Base-by-base conservation (phyloP, 495 filamentous ascomycete species). In the Poronia punctata region DNA sequence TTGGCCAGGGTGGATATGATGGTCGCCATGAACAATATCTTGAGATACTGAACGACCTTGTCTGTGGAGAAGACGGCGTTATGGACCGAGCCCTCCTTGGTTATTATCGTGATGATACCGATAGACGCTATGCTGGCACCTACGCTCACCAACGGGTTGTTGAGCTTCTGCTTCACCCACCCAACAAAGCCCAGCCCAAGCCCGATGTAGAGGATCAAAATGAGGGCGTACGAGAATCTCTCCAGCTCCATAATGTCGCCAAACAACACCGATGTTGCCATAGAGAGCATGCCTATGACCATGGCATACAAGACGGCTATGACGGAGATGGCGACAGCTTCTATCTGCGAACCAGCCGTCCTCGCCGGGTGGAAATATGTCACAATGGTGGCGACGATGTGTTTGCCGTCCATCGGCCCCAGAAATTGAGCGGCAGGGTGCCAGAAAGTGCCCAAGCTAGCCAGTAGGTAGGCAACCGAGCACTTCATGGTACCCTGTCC, bases 291-390 rank as follows among this genome's bases (percentile, higher is more conserved):
- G 3, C 81, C 87, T 24, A 98, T 64, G 41, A 86, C 72, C 30
- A 82, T 78, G 11, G 87, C 85, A 57, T 96, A 98, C 29, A 78
- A 61, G 43, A 95, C 86, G 1, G 89, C 90, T 16, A 82, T 65
- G 35, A 84, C 59, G 3, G 89, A 88, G 45, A 89, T 84, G n/a
- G 94, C 56, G 18, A 83, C 79, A 5, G 90, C 90, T 56, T 95
- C 84, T 41, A 80, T 78, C 88, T 95, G 95, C 59, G 86, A 88
- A 4, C 92, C 92, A 30, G 82, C 78, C 14, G 86, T 82, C 43
- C 92, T 72, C 9, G 89, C 87, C n/a, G 92, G 90, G 60, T 98
- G 89, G 62, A 97, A 98, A 52, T 96, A 98, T 7, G 95, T 89
- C 14, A 84, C 87, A 34, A 95, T 76, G 2, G 88, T 93, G 33